Evolutionary conservation across 2,329 filamentous ascomycete species (phyloP).

Genomic region (Pseudocercospora ulei): DNA sequence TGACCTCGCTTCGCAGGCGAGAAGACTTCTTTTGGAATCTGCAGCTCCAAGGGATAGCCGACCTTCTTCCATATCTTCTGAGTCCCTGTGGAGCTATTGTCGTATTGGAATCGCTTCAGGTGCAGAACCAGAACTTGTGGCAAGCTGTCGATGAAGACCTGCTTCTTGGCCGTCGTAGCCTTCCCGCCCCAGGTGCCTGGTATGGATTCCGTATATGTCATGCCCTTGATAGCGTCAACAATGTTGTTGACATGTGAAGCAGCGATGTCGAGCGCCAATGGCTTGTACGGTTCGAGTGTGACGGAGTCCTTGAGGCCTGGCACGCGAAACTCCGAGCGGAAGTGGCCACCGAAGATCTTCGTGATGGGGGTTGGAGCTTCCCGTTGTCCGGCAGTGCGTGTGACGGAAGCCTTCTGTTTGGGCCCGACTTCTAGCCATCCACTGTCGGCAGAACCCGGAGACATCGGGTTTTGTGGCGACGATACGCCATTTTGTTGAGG

Average conservation of each 20-base stretch:
- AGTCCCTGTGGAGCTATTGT: constrained; percentile 65
- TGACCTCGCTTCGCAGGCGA: constrained; percentile 62
- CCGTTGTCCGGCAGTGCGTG: constrained; percentile 63
- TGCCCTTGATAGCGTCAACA: constrained; percentile 72
- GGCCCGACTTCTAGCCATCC: constrained; percentile 94
- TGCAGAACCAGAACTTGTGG: constrained; percentile 89
- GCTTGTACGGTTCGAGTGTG: constrained; percentile 86
- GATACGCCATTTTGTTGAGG: constrained; percentile 28
- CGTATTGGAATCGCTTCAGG: constrained; percentile 94
- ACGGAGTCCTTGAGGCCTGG: constrained; percentile 82
- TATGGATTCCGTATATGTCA: constrained; percentile 75
- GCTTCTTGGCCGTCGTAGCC: constrained; percentile 69
- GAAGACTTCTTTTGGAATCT: constrained; percentile 84
- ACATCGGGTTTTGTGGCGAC: constrained; percentile 40
- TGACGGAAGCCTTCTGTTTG: constrained; percentile 78
- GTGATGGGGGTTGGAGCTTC: constrained; percentile 61
- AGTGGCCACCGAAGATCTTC: constrained; percentile 85
- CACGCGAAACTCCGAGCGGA: constrained; percentile 80
- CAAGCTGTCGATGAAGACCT: constrained; percentile 84
- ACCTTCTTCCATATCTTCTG: constrained; percentile 99
- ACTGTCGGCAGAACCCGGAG: constrained; percentile 35
- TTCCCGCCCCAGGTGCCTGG: constrained; percentile 77
- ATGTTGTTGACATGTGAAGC: constrained; percentile 81
- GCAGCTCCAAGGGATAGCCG: constrained; percentile 86
- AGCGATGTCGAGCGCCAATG: constrained; percentile 88